Base-by-base conservation (phyloP, 1,139 yeast genomes). In the Magnusiomyces fungicola region DNA sequence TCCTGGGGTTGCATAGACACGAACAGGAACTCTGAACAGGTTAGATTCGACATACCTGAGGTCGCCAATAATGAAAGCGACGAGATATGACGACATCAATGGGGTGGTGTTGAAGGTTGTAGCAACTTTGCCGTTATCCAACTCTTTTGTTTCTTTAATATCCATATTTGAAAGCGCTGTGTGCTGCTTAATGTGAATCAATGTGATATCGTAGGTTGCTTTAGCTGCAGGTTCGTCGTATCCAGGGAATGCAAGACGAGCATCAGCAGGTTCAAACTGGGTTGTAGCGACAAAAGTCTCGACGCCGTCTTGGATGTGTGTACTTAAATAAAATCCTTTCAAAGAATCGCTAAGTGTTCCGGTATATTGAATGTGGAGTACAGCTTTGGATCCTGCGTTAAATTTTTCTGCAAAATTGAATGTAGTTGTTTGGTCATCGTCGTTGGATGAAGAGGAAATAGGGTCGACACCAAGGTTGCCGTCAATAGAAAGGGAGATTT, bases 231-330 rank as follows among this genome's bases (percentile, higher is more conserved):
- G 95, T 65, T 85, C 94, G 64, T 84, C 94, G 56, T 83, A 78
- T 62, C 87, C 83, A 18, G 95, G 95, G 69, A 85, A 82, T 0
- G 94, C 90, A 61, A 88, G 75, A 66, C 95, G 80, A 48, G 90
- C 88, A 64, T 84, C 90, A 27, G 90, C 83, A 33, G 95, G 85
- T 68, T 85, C 95, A 75, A 85, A 83, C 68, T 85, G 95, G 43
- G 95, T 85, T 36, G 90, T 80, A 44, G 87, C 82, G 72, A 83
- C 76, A 55, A 75, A 78, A 61, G 81, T 79, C 45, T 76, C 73
- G 53, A 73, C 73, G 10, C 85, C 89, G 48, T 80, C 70, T 56
- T 76, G 81, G 59, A 72, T 75, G 68, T 87, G 87, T 37, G 80
- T 77, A 4, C 95, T 85, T 62, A 92, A 79, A 70, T 85, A 85